Percentiles rank a stretch among this genome's conserved stretches.
phyloP scores from a whole-genome alignment of 2,329 filamentous ascomycete species.

The Myriosclerotinia scirpicola region DNA sequence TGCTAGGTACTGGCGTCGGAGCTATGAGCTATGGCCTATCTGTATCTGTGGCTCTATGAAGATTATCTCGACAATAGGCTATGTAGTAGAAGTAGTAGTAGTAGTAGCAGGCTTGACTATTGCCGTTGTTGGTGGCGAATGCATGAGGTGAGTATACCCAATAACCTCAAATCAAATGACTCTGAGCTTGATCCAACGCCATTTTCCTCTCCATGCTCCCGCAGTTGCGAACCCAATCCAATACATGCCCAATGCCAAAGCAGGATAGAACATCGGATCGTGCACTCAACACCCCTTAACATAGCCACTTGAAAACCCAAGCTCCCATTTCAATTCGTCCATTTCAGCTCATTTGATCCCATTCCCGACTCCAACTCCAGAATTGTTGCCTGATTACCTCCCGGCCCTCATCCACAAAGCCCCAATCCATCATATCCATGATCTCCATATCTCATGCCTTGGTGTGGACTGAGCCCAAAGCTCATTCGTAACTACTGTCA shows the following conservation, averaged over 20 bases:
- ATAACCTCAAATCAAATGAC: conserved; percentile 22
- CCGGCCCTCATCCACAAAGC: neutral
- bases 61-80: conserved; percentile 68
- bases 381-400: neutral
- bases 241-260: neutral
- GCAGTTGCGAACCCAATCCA: conserved; percentile 7
- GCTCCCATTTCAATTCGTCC: conserved; percentile 8
- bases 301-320: conserved; percentile 1
- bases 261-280: conserved; percentile 18
- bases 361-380: conserved; percentile 7
- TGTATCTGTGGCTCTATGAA: conserved; percentile 59
- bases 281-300: conserved; percentile 6
- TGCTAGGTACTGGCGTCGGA: conserved; percentile 68
- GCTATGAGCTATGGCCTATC: conserved; percentile 52
- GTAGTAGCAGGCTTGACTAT: conserved; percentile 40
- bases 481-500: conserved; percentile 26
- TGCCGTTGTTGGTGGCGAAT: conserved; percentile 40
- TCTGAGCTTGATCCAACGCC: conserved; percentile 18
- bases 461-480: neutral
- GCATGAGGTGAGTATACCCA: conserved; percentile 32
- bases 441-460: neutral
- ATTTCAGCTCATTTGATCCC: conserved; percentile 3
- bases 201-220: conserved; percentile 24
- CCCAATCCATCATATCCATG: conserved; percentile 4
- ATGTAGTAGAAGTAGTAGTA: conserved; percentile 45